Base-by-base conservation (phyloP, 2,329 filamentous ascomycete species). In the Neodidymelliopsis sp. region DNA sequence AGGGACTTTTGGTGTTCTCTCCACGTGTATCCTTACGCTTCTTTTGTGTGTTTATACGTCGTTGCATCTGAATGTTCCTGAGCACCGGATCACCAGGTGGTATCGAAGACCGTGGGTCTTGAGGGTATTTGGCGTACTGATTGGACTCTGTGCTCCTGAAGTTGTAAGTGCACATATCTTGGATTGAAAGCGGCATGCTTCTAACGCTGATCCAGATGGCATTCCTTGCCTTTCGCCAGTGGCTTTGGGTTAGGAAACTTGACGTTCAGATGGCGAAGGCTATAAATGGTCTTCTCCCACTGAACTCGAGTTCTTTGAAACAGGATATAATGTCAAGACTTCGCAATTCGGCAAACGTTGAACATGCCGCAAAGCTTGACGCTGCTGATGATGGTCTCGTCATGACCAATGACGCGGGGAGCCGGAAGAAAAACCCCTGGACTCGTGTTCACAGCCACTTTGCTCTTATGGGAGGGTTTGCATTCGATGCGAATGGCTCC, bases 381-480 rank as follows among this genome's bases (percentile, higher is more conserved):
- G n/a, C n/a, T n/a, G n/a, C n/a, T n/a, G n/a, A n/a, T n/a, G n/a
- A n/a, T n/a, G n/a, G n/a, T n/a, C n/a, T n/a, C n/a, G n/a, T n/a
- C n/a, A n/a, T n/a, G n/a, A n/a, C n/a, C n/a, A n/a, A n/a, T n/a
- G n/a, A n/a, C n/a, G n/a, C n/a, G n/a, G n/a, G n/a, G n/a, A n/a
- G n/a, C n/a, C n/a, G 5, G 1, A 12, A 7, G n/a, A 28, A 37
- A 22, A 34, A 33, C 34, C 13, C 5, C 27, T 40, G 33, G 33
- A 28, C 9, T 18, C 25, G 35, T 27, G 18, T 23, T 9, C 37
- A 22, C n/a, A 35, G 39, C 16, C 29, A 34, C 22, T 42, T 34
- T 16, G 39, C 29, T 4, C 22, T 34, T 11, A 42, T 42, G 39
- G 39, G 39, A 2, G 39, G 39, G n/a, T 42, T 42, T 20, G 39